Evolutionary conservation across 345 rosid species (phyloP).

Genomic region (Diplotaxis tenuifolia): DNA sequence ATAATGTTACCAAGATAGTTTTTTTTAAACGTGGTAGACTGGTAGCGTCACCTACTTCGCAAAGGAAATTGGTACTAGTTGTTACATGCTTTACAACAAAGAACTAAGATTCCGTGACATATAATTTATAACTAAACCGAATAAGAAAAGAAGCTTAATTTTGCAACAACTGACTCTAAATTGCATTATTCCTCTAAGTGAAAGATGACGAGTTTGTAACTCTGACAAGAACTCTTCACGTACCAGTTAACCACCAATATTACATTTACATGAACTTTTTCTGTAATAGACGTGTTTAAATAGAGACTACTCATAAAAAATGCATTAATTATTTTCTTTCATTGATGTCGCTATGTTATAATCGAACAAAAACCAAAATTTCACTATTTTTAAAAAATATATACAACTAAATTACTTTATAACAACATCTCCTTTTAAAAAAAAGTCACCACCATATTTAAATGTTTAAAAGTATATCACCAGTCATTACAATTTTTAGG

Average conservation of each 20-base stretch:
- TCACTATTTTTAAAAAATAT: not conserved
- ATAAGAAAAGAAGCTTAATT: not conserved
- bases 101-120: conserved; percentile 1
- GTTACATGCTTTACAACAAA: conserved; percentile 1
- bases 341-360: too few relatives aligned
- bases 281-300: too few relatives aligned
- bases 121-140: not conserved
- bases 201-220: not conserved
- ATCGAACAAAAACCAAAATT: too few relatives aligned
- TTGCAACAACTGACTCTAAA: not conserved
- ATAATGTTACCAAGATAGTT: not conserved
- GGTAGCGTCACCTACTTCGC: not conserved
- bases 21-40: not conserved
- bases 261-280: too few relatives aligned
- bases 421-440: not conserved
- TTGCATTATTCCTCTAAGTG: not conserved
- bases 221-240: conserved; percentile 9
- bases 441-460: not conserved
- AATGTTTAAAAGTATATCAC: not conserved
- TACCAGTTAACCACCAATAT: not conserved
- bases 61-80: not conserved
- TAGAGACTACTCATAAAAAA: too few relatives aligned
- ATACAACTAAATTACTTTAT: not conserved
- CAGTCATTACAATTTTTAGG: not conserved
- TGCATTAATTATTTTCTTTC: too few relatives aligned